These are phyloP conservation scores for Talaromyces adpressus DNA, from an alignment of 495 filamentous ascomycete genomes.

Conservation along the genomic window DNA sequence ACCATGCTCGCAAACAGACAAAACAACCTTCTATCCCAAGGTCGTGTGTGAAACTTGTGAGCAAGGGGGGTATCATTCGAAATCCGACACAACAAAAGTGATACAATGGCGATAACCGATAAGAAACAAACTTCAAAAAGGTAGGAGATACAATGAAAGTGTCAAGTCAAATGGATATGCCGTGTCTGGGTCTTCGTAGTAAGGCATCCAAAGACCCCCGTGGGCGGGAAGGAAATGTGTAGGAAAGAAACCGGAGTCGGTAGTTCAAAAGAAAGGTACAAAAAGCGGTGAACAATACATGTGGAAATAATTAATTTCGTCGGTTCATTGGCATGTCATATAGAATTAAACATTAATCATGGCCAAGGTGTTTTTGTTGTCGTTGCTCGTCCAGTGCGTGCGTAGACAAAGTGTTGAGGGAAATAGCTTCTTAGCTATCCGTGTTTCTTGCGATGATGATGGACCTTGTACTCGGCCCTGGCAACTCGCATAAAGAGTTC, in stretches of 20 bases:
- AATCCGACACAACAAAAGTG: background rate
- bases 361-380: background rate
- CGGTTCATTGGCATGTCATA: background rate
- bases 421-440: slow-evolving; percentile 5
- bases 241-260: background rate
- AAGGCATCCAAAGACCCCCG: background rate
- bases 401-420: background rate
- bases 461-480: slow-evolving; percentile 83
- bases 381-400: background rate
- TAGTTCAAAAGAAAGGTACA: background rate
- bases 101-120: background rate
- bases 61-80: background rate
- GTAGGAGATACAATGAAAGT: background rate
- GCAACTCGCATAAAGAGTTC: slow-evolving; percentile 92
- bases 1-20: background rate
- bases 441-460: slow-evolving; percentile 41
- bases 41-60: background rate
- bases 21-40: background rate
- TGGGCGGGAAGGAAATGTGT: background rate
- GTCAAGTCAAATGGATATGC: background rate
- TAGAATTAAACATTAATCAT: background rate
- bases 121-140: background rate
- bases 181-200: background rate
- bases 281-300: background rate
- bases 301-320: background rate